Percentiles rank a stretch among this genome's conserved stretches.
Evolutionary conservation across 73 alveolate species (phyloP).

Genomic region (Diophrys appendiculata): DNA sequence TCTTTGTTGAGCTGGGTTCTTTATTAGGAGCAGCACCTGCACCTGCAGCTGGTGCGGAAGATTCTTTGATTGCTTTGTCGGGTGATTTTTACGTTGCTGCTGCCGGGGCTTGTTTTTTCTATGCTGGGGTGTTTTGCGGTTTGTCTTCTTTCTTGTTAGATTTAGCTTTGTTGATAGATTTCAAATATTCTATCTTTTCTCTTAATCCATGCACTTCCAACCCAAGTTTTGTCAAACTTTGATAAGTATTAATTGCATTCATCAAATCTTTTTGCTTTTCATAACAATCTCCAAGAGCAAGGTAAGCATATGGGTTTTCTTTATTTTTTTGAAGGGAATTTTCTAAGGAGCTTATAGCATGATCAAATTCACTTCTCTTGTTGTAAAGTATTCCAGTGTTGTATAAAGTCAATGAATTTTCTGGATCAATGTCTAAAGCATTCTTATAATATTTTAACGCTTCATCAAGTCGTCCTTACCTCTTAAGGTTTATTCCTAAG

Average conservation of each 20-base stretch:
- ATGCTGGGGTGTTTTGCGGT: background rate
- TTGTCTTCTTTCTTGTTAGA: slow-evolving; percentile 4
- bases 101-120: slow-evolving; percentile 21
- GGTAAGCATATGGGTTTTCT: slow-evolving; percentile 57
- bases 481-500: slow-evolving; percentile 62
- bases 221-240: slow-evolving; percentile 41
- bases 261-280: slow-evolving; percentile 55
- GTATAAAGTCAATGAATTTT: slow-evolving; percentile 55
- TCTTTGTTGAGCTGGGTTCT: slow-evolving; percentile 20
- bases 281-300: slow-evolving; percentile 66
- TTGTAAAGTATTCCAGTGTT: slow-evolving; percentile 65
- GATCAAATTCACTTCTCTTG: slow-evolving; percentile 46
- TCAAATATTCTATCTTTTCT: slow-evolving; percentile 60
- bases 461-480: slow-evolving; percentile 64
- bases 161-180: slow-evolving; percentile 27
- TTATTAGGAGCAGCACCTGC: too few species aligned
- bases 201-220: slow-evolving; percentile 57
- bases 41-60: too few species aligned
- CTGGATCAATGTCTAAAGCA: slow-evolving; percentile 75
- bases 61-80: too few species aligned
- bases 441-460: slow-evolving; percentile 61
- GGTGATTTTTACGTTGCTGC: too few species aligned
- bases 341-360: slow-evolving; percentile 49
- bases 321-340: slow-evolving; percentile 21
- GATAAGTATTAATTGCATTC: slow-evolving; percentile 52